Evolutionary conservation across 805 yeast genomes (phyloP).

Genomic region (Myxozyma udenii): DNA sequence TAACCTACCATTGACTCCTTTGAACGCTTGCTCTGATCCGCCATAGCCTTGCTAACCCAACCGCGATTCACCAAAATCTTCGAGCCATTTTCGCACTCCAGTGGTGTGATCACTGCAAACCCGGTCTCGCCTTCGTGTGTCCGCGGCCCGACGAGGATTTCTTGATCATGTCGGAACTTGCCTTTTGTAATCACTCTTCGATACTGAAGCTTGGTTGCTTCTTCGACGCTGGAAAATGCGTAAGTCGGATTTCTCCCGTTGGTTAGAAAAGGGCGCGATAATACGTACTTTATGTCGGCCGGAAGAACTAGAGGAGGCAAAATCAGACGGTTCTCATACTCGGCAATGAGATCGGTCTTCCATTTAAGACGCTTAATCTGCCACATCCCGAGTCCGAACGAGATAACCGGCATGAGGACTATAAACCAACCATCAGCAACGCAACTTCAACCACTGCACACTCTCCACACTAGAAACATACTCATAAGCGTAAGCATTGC

Average conservation of each 20-base stretch:
- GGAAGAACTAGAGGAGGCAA: constrained; percentile 74
- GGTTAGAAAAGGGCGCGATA: not conserved
- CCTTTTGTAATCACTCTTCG: constrained; percentile 77
- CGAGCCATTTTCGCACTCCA: constrained; percentile 71
- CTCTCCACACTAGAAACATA: not conserved
- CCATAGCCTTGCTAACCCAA: constrained; percentile 75
- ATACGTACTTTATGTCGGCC: constrained; percentile 30
- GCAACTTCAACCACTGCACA: not conserved
- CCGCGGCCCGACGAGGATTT: constrained; percentile 90
- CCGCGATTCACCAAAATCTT: constrained; percentile 86
- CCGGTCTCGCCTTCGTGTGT: constrained; percentile 70
- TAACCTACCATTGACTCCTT: constrained; percentile 51
- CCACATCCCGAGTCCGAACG: constrained; percentile 90
- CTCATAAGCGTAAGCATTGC: constrained; percentile 16
- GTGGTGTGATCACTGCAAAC: constrained; percentile 76
- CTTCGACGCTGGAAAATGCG: constrained; percentile 52
- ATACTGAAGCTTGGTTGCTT: constrained; percentile 72
- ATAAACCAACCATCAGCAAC: constrained; percentile 11
- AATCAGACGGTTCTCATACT: constrained; percentile 76
- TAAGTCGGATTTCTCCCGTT: not conserved
- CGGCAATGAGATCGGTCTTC: constrained; percentile 80
- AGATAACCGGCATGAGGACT: constrained; percentile 75
- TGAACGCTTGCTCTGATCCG: constrained; percentile 54
- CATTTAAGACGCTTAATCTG: constrained; percentile 80
- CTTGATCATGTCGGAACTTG: constrained; percentile 75